Conservation (phyloP, 257 asterid genomes). For the Solanum chilense region DNA sequence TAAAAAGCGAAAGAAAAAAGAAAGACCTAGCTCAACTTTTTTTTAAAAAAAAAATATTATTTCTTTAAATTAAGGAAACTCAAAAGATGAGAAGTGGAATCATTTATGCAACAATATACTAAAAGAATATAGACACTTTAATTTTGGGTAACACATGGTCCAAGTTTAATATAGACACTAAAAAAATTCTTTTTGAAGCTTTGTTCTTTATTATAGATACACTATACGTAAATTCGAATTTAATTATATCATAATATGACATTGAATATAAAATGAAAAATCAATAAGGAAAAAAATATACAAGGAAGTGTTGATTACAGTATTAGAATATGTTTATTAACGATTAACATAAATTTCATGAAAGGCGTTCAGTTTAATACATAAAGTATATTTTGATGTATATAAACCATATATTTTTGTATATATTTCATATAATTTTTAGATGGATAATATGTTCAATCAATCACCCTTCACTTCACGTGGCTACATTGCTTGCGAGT, state of each 20-base stretch:
- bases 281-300: background rate
- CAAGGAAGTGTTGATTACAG: background rate
- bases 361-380: background rate
- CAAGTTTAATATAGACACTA: background rate
- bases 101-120: background rate
- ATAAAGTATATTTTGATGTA: too few relatives aligned
- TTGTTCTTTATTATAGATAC: background rate
- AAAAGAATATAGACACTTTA: background rate
- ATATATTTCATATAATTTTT: background rate
- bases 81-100: background rate
- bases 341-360: background rate
- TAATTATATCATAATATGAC: background rate
- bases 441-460: background rate
- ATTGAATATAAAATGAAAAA: rapidly evolving
- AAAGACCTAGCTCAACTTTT: background rate
- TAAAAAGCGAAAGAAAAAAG: background rate
- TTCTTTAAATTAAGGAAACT: background rate
- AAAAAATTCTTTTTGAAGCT: background rate
- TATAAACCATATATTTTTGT: background rate
- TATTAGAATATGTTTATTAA: background rate
- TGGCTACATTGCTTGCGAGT: background rate
- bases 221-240: background rate
- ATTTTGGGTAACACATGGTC: background rate
- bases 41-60: rapidly evolving
- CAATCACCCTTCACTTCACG: background rate